Conservation (phyloP, 2,329 filamentous ascomycete genomes). For the Anthostomella pinea region DNA sequence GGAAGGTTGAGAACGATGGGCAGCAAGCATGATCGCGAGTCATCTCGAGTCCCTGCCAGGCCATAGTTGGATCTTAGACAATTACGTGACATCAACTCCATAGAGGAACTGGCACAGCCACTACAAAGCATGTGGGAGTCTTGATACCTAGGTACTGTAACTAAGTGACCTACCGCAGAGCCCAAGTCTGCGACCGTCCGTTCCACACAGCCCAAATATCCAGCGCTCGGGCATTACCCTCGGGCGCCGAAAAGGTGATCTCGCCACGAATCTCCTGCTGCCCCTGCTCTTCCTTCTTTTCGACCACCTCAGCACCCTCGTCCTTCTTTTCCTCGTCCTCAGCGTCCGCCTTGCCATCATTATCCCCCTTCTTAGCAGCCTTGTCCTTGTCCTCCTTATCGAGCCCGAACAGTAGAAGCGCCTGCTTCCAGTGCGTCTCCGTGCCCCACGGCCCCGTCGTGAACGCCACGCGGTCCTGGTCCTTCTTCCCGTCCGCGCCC, state of each 20-base stretch:
- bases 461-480: slow-evolving; percentile 69
- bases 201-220: slow-evolving; percentile 65
- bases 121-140: too few relatives aligned
- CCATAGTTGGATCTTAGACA: too few relatives aligned
- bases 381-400: slow-evolving; percentile 8
- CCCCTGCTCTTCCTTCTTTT: slow-evolving; percentile 45
- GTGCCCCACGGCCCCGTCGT: slow-evolving; percentile 77
- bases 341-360: slow-evolving; percentile 1
- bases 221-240: slow-evolving; percentile 67
- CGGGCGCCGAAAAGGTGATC: slow-evolving; percentile 67
- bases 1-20: too few relatives aligned
- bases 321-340: slow-evolving; percentile 48
- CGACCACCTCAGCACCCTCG: too few relatives aligned
- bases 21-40: too few relatives aligned
- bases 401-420: slow-evolving; percentile 66
- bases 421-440: slow-evolving; percentile 90
- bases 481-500: slow-evolving; percentile 36
- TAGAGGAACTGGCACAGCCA: too few relatives aligned
- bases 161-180: slow-evolving; percentile 20
- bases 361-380: too few relatives aligned
- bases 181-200: slow-evolving; percentile 46
- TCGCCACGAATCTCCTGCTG: slow-evolving; percentile 62
- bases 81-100: too few relatives aligned
- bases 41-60: too few relatives aligned
- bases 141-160: too few relatives aligned